phyloP scores from a whole-genome alignment of 202 grass and related monocot genomes.

The Setaria italica region DNA sequence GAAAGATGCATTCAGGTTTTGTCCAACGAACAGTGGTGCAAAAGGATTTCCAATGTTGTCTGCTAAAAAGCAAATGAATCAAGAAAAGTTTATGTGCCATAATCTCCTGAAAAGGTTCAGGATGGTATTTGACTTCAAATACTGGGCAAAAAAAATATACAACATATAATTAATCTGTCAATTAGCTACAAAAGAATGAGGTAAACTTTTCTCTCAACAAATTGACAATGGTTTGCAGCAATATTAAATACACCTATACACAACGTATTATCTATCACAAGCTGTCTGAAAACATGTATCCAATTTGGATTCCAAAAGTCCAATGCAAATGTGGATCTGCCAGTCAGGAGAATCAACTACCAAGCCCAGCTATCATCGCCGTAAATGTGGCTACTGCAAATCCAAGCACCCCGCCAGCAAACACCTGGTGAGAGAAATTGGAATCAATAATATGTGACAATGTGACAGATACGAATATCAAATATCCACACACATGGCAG shows the following conservation, averaged over 20 bases:
- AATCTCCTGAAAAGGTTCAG: constrained; percentile 11
- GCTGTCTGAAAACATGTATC: constrained; percentile 32
- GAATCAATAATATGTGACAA: constrained; percentile 4
- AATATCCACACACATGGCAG: neutral
- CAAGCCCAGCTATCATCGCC: constrained; percentile 60
- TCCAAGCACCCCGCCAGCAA: constrained; percentile 74
- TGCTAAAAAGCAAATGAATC: neutral
- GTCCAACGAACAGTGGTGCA: neutral
- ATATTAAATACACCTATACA: constrained; percentile 48
- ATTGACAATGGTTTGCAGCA: constrained; percentile 2
- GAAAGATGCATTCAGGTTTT: neutral
- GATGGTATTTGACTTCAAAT: constrained; percentile 26
- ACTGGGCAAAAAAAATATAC: constrained; percentile 4
- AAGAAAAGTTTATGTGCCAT: neutral
- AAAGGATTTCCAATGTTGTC: neutral
- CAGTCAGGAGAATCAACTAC: constrained; percentile 47
- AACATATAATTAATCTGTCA: constrained; percentile 14
- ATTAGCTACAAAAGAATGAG: constrained; percentile 59
- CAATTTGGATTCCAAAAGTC: constrained; percentile 54
- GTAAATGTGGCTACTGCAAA: constrained; percentile 74
- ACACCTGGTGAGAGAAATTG: constrained; percentile 55
- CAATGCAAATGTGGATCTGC: constrained; percentile 17
- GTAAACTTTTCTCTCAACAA: constrained; percentile 19
- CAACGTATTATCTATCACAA: constrained; percentile 20
- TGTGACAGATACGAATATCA: neutral